Conservation (phyloP, 805 yeast genomes). For the Ogataea salicorniae region DNA sequence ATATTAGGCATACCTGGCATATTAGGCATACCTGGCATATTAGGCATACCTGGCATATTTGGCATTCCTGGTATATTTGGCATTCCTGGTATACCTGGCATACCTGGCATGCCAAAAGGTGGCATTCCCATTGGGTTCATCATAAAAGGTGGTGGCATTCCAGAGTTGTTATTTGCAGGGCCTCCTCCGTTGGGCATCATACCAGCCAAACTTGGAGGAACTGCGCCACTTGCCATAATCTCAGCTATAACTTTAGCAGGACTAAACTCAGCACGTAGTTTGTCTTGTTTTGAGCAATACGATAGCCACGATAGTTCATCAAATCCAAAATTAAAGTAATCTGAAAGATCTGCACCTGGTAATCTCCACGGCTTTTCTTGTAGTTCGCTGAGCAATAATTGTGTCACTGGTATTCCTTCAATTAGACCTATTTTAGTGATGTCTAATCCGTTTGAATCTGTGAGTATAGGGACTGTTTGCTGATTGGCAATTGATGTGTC, state of each 20-base stretch:
- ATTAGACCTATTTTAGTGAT: constrained; percentile 67
- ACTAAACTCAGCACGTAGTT: constrained; percentile 69
- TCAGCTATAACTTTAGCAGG: constrained; percentile 75
- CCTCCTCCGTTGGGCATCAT: constrained; percentile 23
- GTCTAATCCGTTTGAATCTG: constrained; percentile 46
- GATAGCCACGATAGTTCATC: constrained; percentile 96
- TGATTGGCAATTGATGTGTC: constrained; percentile 17
- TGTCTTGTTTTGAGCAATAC: constrained; percentile 84
- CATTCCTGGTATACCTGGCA: constrained; percentile 13
- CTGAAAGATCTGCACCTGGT: constrained; percentile 93
- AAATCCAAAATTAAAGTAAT: constrained; percentile 94
- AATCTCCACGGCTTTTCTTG: constrained; percentile 98
- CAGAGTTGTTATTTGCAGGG: constrained; percentile 22
- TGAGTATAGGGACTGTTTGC: constrained; percentile 27
- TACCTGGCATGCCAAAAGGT: constrained; percentile 27
- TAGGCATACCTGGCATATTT: constrained; percentile 10
- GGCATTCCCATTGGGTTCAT: constrained; percentile 23
- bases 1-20: constrained; percentile 9
- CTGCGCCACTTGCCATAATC: constrained; percentile 36
- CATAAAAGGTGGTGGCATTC: constrained; percentile 30
- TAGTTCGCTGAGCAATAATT: constrained; percentile 70
- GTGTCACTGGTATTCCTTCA: constrained; percentile 80
- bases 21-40: constrained; percentile 7
- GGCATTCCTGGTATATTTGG: constrained; percentile 16
- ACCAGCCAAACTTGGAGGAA: constrained; percentile 26